Evolutionary conservation across 495 filamentous ascomycete species (phyloP), one percentile per base, ranked within the genome.

Genomic region (Hypoxylon trugodes): DNA sequence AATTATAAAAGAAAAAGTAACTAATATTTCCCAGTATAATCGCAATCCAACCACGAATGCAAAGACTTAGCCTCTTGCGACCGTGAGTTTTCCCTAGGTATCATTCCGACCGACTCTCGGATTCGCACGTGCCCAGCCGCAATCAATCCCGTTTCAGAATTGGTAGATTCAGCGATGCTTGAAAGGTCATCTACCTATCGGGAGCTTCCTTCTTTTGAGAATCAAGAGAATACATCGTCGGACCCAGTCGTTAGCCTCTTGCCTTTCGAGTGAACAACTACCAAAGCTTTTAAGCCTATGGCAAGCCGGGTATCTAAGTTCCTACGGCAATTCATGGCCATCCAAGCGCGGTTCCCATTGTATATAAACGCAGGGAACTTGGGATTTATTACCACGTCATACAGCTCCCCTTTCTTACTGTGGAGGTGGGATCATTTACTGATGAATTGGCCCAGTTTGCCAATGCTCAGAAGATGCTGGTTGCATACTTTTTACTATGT

Each of bases 1-100:
- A 19, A 6, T 12, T 21, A 9, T 1, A 0, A 8, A 35, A 42
- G 13, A 30, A 9, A 16, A 15, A 32, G 9, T 37, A 36, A 25
- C 55, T 66, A 51, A 66, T 19, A 6, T 12, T 25, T 41, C 13
- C 36, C 12, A 66, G 62, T 59, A 43, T 63, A 63, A 50, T 56
- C 32, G 30, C 15, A 32, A 56, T 30, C 30, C 16, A 18, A 32
- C 18, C 28, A 25, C 16, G 45, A 50, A 28, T 19, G 21, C 38
- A 40, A 12, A 18, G 24, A 40, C 26, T 40, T 10, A 21, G 13
- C 16, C 12, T n/a, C 30, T 24, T 19, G 9, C 32, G 21, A 22
- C 35, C 15, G 22, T 12, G 19, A 50, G 42, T 19, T 13, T 42
- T 13, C 43, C 38, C 35, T 21, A 30, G 21, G 21, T 38, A 8